Base-by-base conservation (phyloP, 2,329 filamentous ascomycete genomes). In the Xylariales sp. region DNA sequence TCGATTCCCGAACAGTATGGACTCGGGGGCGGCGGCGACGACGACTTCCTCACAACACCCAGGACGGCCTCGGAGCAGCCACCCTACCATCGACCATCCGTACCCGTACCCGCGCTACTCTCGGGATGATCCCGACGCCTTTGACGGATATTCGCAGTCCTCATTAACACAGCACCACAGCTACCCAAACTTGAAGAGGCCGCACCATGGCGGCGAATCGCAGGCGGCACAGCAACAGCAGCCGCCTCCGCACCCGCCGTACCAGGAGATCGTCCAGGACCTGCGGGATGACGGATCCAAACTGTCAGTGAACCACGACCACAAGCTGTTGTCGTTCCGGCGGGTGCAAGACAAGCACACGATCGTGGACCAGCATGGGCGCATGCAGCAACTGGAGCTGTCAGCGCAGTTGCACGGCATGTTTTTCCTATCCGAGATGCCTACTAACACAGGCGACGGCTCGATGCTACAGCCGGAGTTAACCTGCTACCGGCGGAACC, bases 401-500 rank as follows among this genome's bases (percentile, higher is more conserved):
- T 86, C 86, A 7, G 92, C 92, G 16, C 92, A 95, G 81, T 88
- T 95, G 36, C 92, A 94, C 77, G 92, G 92, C 82, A 94, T 95
- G 92, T 95, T 95, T 83, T 95, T 95, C 78, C 84, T 95, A 39
- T 93, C 92, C 36, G 92, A 95, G 78, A 91, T 92, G 82, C 90
- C 91, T 1, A 86, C 90, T 75, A 89, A 85, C 69, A 82, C 83
- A 62, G 84, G 79, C 71, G 88, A 91, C 71, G 87, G 86, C 67
- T 83, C 80, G 53, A 78, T 86, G 54, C 82, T 90, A 57, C 91
- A 92, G 77, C 93, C 89, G 60, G 95, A 98, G 81, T 81, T 98
- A 78, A 98, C 95, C 3, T 98, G 95, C 85, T 98, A 98, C 81
- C 91, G 95, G 71, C 89, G 95, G 55, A 98, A 98, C 77, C 84